phyloP scores from a whole-genome alignment of 805 yeast genomes.

The Wilhelminamyces savonicus region DNA sequence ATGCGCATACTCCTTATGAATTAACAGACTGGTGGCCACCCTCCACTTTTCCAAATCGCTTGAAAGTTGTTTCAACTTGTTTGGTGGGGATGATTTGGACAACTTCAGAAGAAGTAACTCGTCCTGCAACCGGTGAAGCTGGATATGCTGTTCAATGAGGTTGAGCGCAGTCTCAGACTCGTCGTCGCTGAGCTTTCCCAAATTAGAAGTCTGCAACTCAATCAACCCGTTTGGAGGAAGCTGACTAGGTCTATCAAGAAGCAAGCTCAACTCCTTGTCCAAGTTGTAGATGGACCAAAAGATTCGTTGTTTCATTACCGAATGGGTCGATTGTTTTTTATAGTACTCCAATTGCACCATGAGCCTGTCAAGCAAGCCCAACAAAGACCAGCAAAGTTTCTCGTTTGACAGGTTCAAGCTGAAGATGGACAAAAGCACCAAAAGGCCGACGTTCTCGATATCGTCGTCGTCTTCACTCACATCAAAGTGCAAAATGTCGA shows the following conservation, averaged over 20 bases:
- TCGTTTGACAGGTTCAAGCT: slow-evolving; percentile 22
- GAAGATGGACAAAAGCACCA: slow-evolving; percentile 27
- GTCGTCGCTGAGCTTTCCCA: slow-evolving; percentile 9
- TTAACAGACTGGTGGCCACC: slow-evolving; percentile 17
- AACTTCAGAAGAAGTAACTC: slow-evolving; percentile 14
- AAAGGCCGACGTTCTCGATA: slow-evolving; percentile 20
- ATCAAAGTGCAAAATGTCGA: slow-evolving; percentile 27
- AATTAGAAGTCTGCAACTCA: neutral
- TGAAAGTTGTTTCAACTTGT: slow-evolving; percentile 15
- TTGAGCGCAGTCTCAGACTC: slow-evolving; percentile 21
- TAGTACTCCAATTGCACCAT: slow-evolving; percentile 16
- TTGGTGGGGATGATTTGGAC: slow-evolving; percentile 2
- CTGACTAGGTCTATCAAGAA: slow-evolving; percentile 29
- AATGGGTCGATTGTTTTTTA: slow-evolving; percentile 3
- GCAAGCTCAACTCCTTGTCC: slow-evolving; percentile 32
- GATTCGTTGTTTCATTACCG: slow-evolving; percentile 9
- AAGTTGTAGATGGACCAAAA: slow-evolving; percentile 34
- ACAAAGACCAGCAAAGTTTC: slow-evolving; percentile 25
- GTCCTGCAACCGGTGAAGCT: slow-evolving; percentile 18
- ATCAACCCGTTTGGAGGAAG: slow-evolving; percentile 21
- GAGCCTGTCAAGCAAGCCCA: slow-evolving; percentile 28
- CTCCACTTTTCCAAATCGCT: slow-evolving; percentile 33
- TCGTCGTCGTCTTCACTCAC: slow-evolving; percentile 15
- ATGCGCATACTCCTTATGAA: slow-evolving; percentile 20
- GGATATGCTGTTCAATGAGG: slow-evolving; percentile 17